Evolutionary conservation across 371 early-diverging fungal genomes (phyloP), one percentile per base, ranked within the genome.

Genomic region (Rhizopus stolonifer): DNA sequence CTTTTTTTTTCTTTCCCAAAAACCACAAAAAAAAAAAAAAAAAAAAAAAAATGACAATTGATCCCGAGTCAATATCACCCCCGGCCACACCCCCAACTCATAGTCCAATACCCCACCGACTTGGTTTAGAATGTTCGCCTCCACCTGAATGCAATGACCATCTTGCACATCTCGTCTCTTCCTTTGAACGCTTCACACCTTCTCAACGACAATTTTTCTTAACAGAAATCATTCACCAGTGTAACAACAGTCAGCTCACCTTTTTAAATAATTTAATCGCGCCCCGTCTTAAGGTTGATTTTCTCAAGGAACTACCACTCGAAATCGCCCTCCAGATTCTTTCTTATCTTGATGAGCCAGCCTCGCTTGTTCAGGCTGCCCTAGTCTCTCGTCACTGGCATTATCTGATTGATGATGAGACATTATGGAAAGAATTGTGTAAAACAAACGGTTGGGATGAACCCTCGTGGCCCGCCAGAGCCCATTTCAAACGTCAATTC

Each of bases 331-430:
- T 85, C 42, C 82, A 85, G 43, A 78, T 92, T 31, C 68, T 92
- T 14, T 78, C 79, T 24, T 81, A 77, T 56, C 66, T 84, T 38
- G 69, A 80, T 47, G 72, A 88, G 53, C 79, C 91, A 8, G 69
- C 75, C 21, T 77, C 90, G 11, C 77, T 96, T 7, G 77, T 83
- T 13, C 78, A 88, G 7, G 86, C 87, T 25, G 64, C 83, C 6
- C 72, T 80, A 22, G 94, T 92, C 18, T 88, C 85, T 29, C 79
- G 67, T 9, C 66, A 76, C 34, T 95, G 95, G 95, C 78, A 82
- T 39, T 58, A 64, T 43, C 78, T 91, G 8, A 76, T 87, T 32
- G 86, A 88, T 39, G 74, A 61, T 53, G 79, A 69, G 64, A 72
- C 58, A 45, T 21, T 63, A 18, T 82, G 75, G 77, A 72, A 63